A percentile compares a stretch with the other conserved stretches of the same genome.
phyloP scores from a whole-genome alignment of 192 early-diverging fungal species.

The Gonapodya sp. region DNA sequence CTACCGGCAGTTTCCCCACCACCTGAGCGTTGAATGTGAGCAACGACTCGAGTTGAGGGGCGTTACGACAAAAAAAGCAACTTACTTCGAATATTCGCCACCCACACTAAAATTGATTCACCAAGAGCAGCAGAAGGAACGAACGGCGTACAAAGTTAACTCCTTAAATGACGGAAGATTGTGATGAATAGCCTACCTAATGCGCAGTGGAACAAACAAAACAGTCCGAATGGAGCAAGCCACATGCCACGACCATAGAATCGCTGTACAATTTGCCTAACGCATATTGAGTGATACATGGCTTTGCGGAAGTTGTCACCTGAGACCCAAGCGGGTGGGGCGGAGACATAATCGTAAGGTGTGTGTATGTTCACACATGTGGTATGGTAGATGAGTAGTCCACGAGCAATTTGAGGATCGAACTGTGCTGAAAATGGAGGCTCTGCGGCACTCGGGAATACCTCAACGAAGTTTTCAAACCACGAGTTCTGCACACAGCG shows the following conservation, averaged over 20 bases:
- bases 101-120: neutral
- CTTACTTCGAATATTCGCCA: neutral
- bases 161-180: neutral
- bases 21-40: neutral
- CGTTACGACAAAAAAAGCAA: neutral
- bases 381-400: neutral
- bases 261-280: neutral
- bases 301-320: neutral
- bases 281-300: neutral
- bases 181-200: neutral
- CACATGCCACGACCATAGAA: neutral
- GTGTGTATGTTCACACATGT: neutral
- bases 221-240: neutral
- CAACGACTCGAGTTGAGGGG: neutral
- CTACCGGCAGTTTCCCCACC: neutral
- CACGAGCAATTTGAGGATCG: neutral
- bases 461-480: neutral
- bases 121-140: no score
- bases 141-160: neutral
- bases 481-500: neutral
- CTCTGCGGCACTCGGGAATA: neutral
- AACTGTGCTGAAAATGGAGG: neutral
- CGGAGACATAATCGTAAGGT: neutral
- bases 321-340: neutral
- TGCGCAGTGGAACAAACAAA: neutral